Conservation (phyloP, 2,329 filamentous ascomycete genomes). For the Phaeomoniella chlamydospora region DNA sequence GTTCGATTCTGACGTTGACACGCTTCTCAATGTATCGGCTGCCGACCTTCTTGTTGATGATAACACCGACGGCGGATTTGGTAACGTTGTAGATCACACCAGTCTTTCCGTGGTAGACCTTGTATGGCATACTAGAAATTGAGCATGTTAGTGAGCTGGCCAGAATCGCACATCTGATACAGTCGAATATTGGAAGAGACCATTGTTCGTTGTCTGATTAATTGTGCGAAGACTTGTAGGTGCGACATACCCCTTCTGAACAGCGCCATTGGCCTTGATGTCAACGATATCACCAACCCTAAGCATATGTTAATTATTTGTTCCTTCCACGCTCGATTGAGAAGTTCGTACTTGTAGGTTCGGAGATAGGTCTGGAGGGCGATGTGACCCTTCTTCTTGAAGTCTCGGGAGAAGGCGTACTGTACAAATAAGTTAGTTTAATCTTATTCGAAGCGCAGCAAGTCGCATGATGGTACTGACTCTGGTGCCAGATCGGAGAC, state of each 20-base stretch:
- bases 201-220: neutral
- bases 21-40: slow-evolving; percentile 99
- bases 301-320: slow-evolving; percentile 32
- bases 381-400: slow-evolving; percentile 94
- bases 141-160: slow-evolving; percentile 5
- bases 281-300: slow-evolving; percentile 98
- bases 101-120: slow-evolving; percentile 99
- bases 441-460: no score
- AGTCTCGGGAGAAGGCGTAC: slow-evolving; percentile 88
- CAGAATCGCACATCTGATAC: neutral
- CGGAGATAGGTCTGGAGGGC: slow-evolving; percentile 84
- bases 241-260: slow-evolving; percentile 91
- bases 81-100: slow-evolving; percentile 98
- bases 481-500: slow-evolving; percentile 76
- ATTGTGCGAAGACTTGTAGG: slow-evolving; percentile 4
- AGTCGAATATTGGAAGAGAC: no score
- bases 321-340: slow-evolving; percentile 14
- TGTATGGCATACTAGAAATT: slow-evolving; percentile 75
- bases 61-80: slow-evolving; percentile 93
- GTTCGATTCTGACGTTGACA: slow-evolving; percentile 97
- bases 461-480: slow-evolving; percentile 43
- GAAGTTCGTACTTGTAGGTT: slow-evolving; percentile 61
- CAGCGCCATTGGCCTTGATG: slow-evolving; percentile 95
- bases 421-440: no score
- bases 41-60: slow-evolving; percentile 99